Base-by-base conservation (phyloP, 306 rosid genomes). In the Malus orientalis region DNA sequence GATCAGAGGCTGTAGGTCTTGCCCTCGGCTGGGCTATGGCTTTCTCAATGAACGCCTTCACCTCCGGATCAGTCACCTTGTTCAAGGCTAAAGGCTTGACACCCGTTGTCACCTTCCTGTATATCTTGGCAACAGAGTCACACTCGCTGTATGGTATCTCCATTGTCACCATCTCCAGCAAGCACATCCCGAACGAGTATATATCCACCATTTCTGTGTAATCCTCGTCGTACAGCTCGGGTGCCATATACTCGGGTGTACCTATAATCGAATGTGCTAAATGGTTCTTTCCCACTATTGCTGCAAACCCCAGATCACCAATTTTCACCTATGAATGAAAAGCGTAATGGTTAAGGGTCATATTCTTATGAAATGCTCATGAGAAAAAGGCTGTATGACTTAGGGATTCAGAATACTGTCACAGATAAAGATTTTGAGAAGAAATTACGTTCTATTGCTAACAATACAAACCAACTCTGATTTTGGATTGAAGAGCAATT, bases 171-270 rank as follows among this genome's bases (percentile, higher is more conserved):
- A 92, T 90, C 91, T 94, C 98, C 49, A 94, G 97, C 86, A 94
- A 79, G 83, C 98, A 94, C 96, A 91, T 80, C 23, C 91, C 97
- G 32, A 94, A 94, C 9, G 98, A 94, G 87, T 94, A 94, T 70
- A 94, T 90, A 84, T 94, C 97, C 80, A 94, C 97, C 96, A 94
- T 88, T 83, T 94, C 98, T 19, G 97, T 94, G 85, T 94, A 94
- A 76, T 92, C 94, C 83, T 90, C 98, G 65, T 94, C 97, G 2
- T 91, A 91, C 69, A 94, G 87, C 91, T 94, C 97, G 0, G 98
- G 98, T 27, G 98, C 98, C 97, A 94, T 91, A 69, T 82, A 94
- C 80, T 94, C 98, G 0, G 97, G 97, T 38, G 98, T 94, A 74
- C 98, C 98, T 61, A 94, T 44, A 62, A 94, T 78, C 19, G 97